phyloP scores from a whole-genome alignment of 2,329 filamentous ascomycete genomes.

The Pseudofabraea citricarpa region DNA sequence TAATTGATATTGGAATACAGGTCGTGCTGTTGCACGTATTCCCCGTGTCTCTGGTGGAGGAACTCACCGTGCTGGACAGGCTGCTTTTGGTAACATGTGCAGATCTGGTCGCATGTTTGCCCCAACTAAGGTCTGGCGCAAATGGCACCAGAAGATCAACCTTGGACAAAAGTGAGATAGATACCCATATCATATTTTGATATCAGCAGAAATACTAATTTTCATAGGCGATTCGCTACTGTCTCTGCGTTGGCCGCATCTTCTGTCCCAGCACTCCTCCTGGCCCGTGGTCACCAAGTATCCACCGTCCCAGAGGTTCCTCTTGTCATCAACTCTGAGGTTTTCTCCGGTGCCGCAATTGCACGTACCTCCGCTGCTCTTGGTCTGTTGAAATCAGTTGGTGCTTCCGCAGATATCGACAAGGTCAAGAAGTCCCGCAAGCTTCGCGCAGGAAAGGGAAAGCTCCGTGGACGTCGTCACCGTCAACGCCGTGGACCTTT shows the following conservation, averaged over 20 bases:
- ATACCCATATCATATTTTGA: slow-evolving; percentile 16
- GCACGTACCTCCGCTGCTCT: slow-evolving; percentile 87
- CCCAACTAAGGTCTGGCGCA: slow-evolving; percentile 99
- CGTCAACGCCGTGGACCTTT: slow-evolving; percentile 96
- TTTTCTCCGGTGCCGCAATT: slow-evolving; percentile 74
- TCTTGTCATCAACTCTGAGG: slow-evolving; percentile 87
- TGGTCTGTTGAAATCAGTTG: slow-evolving; percentile 82
- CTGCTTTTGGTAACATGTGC: slow-evolving; percentile 99
- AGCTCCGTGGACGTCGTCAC: slow-evolving; percentile 94
- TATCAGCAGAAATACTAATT: slow-evolving; percentile 19
- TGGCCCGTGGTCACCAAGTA: slow-evolving; percentile 96
- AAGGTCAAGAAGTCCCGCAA: slow-evolving; percentile 98
- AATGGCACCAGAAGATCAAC: slow-evolving; percentile 99
- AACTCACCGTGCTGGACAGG: slow-evolving; percentile 99
- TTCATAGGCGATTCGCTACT: slow-evolving; percentile 82
- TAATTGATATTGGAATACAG: slow-evolving; percentile 41
- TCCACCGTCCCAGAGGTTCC: slow-evolving; percentile 91
- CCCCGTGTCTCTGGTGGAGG: slow-evolving; percentile 99
- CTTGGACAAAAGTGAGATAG: slow-evolving; percentile 80
- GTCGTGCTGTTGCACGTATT: slow-evolving; percentile 99
- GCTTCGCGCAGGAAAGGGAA: slow-evolving; percentile 97
- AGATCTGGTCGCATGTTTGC: slow-evolving; percentile 99
- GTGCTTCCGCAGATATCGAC: slow-evolving; percentile 83
- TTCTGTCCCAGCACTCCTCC: slow-evolving; percentile 87
- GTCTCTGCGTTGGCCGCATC: slow-evolving; percentile 96